Base-by-base conservation (phyloP, 2,329 filamentous ascomycete species). In the Aspergillus neoniger region DNA sequence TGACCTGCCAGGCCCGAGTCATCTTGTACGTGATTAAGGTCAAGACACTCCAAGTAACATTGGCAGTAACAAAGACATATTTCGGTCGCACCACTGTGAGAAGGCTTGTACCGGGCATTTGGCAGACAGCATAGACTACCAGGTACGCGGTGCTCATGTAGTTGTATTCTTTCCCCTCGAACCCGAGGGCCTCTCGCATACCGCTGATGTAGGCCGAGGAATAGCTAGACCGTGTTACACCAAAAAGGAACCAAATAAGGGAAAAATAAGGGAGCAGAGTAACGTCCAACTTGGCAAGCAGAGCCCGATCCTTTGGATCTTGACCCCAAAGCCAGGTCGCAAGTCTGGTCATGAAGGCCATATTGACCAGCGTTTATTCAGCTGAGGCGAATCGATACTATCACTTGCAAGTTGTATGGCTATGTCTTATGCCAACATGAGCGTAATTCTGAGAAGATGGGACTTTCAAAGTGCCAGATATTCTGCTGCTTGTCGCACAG, bases 221-320 rank as follows among this genome's bases (percentile, higher is more conserved):
- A 61, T 81, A 81, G 63, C 75, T 79, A 28, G 79, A 73, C 10
- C 79, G 72, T 5, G 79, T 80, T 52, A 81, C 73, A 28, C 79
- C 79, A 58, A 81, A 81, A 3, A 81, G 68, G 54, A 81, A 81
- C 79, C 79, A 81, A n/a, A 81, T 76, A 12, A 80, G 66, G 0
- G 78, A 79, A 62, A 81, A 80, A 61, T 81, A 81, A 0, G 76
- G 74, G 19, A 80, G 70, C 6, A 80, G 68, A 0, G 77, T 80
- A 48, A 74, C 70, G 60, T 80, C 78, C 7, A 80, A 72, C 66
- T 77, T 79, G 39, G 74, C 71, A 5, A 62, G 56, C 30, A 62
- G 47, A 1, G 60, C 52, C 15, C 60, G 56, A 25, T 58, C 57
- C n/a, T 36, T 36, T 7, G 52, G 56, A 12, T 62, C 56, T 1